Percentiles rank a stretch among this genome's conserved stretches.
Conservation (phyloP, 2,329 filamentous ascomycete genomes). For the Fusarium sarcochroum region DNA sequence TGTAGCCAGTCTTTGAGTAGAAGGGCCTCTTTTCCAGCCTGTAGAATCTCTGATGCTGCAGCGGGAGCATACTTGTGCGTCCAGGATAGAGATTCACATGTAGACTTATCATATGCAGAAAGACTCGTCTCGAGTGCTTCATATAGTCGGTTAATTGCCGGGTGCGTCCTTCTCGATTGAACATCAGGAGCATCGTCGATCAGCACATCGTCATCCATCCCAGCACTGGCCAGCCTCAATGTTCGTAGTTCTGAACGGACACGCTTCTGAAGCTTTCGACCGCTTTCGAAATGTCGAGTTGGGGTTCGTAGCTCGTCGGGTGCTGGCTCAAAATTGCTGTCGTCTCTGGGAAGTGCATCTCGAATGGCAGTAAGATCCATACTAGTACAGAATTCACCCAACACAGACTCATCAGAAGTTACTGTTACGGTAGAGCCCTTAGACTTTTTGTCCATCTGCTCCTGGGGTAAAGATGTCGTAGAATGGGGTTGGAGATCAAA, state of each 20-base stretch:
- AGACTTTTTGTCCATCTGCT: slow-evolving; percentile 58
- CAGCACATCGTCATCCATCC: slow-evolving; percentile 42
- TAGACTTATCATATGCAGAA: slow-evolving; percentile 84
- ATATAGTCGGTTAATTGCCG: slow-evolving; percentile 72
- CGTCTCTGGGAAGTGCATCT: slow-evolving; percentile 48
- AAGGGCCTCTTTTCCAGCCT: slow-evolving; percentile 76
- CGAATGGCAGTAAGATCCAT: slow-evolving; percentile 50
- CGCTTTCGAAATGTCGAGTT: slow-evolving; percentile 70
- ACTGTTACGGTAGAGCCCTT: slow-evolving; percentile 64
- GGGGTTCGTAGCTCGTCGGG: slow-evolving; percentile 68
- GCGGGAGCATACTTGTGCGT: slow-evolving; percentile 86
- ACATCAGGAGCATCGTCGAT: slow-evolving; percentile 55
- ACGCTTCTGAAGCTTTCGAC: slow-evolving; percentile 65
- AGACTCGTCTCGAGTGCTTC: slow-evolving; percentile 70
- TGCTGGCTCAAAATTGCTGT: slow-evolving; percentile 60
- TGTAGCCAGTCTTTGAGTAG: slow-evolving; percentile 86
- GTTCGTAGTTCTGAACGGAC: slow-evolving; percentile 63
- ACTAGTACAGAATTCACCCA: slow-evolving; percentile 50
- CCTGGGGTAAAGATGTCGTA: background rate
- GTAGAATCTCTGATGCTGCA: slow-evolving; percentile 79
- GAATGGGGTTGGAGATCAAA: slow-evolving; percentile 15
- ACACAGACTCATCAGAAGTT: slow-evolving; percentile 59
- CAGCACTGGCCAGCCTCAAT: slow-evolving; percentile 7
- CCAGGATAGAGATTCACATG: slow-evolving; percentile 83
- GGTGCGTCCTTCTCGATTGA: slow-evolving; percentile 59